Evolutionary conservation across 805 yeast species (phyloP).

Genomic region (Wickerhamomyces hampshirensis): DNA sequence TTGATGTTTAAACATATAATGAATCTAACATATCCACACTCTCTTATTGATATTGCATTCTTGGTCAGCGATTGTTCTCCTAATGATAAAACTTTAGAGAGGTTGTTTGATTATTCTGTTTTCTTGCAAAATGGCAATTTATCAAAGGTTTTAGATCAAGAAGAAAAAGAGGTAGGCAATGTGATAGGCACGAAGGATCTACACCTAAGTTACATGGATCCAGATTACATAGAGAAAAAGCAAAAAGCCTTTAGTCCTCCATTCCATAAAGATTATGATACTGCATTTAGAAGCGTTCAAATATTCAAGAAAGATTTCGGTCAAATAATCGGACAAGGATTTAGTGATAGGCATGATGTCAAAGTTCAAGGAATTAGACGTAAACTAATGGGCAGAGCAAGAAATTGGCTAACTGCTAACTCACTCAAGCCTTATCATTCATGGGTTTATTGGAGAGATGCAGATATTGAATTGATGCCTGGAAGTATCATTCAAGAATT

Average conservation of each 20-base stretch:
- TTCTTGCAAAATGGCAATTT: constrained; percentile 70
- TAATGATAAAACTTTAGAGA: constrained; percentile 60
- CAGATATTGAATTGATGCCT: constrained; percentile 78
- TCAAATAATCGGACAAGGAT: constrained; percentile 80
- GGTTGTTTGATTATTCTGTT: constrained; percentile 57
- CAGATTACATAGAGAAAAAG: constrained; percentile 52
- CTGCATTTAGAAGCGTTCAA: constrained; percentile 74
- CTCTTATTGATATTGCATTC: constrained; percentile 73
- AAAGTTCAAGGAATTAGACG: constrained; percentile 82
- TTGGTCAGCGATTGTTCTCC: constrained; percentile 75
- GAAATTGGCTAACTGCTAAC: constrained; percentile 75
- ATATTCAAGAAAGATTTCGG: constrained; percentile 82
- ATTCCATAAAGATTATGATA: constrained; percentile 54
- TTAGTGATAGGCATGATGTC: constrained; percentile 77
- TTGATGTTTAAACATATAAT: constrained; percentile 80
- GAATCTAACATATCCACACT: constrained; percentile 83
- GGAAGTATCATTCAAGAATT: constrained; percentile 69
- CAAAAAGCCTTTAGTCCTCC: constrained; percentile 60
- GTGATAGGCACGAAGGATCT: constrained; percentile 55
- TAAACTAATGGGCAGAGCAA: constrained; percentile 80
- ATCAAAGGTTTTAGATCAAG: constrained; percentile 38
- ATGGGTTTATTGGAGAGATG: constrained; percentile 92
- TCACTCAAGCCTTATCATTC: constrained; percentile 81
- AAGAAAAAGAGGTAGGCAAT: constrained; percentile 32
- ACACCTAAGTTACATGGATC: constrained; percentile 67